These are phyloP conservation scores for Fusarium sp. DNA, from an alignment of 2,329 filamentous ascomycete genomes.

Conservation along the genomic window DNA sequence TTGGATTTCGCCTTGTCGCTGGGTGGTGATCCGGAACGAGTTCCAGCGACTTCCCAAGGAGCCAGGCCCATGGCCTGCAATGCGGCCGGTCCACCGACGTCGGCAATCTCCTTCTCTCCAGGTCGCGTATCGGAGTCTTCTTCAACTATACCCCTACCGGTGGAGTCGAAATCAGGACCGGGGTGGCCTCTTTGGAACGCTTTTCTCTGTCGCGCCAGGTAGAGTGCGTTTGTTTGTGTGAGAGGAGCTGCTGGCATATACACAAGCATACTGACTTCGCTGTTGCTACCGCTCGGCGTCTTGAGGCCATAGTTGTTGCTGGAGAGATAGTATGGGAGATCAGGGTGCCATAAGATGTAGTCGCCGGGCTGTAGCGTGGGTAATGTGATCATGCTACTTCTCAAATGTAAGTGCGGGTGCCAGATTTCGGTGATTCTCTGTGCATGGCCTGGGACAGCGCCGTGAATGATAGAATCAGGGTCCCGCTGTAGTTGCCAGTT, in stretches of 20 bases:
- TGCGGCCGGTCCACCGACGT: conserved; percentile 61
- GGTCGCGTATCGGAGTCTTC: conserved; percentile 63
- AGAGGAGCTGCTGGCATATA: conserved; percentile 67
- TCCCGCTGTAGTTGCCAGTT: conserved; percentile 61
- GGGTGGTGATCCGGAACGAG: conserved; percentile 45
- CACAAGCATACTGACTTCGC: conserved; percentile 61
- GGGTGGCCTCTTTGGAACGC: conserved; percentile 66
- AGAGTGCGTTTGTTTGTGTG: conserved; percentile 68
- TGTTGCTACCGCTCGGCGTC: conserved; percentile 42
- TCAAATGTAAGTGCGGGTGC: conserved; percentile 67
- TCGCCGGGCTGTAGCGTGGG: conserved; percentile 66
- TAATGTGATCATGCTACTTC: conserved; percentile 65
- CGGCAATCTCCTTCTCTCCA: conserved; percentile 63
- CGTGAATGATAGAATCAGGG: conserved; percentile 67
- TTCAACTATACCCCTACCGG: conserved; percentile 59
- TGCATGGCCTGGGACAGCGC: conserved; percentile 68
- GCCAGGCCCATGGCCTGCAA: conserved; percentile 69
- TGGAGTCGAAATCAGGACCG: conserved; percentile 67
- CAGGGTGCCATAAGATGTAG: conserved; percentile 70
- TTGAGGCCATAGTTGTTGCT: conserved; percentile 50
- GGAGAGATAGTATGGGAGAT: conserved; percentile 67
- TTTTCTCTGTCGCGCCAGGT: conserved; percentile 68
- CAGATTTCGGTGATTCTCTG: conserved; percentile 68
- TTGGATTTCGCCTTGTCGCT: conserved; percentile 35
- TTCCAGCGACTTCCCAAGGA: conserved; percentile 58